Conservation (phyloP, 78 protist genomes). For the Monocercomonoides exilis region DNA sequence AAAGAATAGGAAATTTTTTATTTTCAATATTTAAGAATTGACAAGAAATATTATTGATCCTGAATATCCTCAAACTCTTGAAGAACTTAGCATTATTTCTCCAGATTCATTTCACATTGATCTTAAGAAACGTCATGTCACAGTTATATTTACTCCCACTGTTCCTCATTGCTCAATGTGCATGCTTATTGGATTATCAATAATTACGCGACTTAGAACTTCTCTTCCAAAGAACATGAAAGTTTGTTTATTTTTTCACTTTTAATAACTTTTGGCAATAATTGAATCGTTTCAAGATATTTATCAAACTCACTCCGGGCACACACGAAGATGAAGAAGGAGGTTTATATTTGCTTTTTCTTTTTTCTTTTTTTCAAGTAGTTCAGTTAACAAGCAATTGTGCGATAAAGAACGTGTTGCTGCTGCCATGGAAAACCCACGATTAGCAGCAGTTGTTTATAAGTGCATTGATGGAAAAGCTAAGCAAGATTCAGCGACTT, state of each 20-base stretch:
- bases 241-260: neutral
- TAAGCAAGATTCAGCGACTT: no score
- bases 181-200: constrained; percentile 20
- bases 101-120: neutral
- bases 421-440: constrained; percentile 68
- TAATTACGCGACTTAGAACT: neutral
- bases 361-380: neutral
- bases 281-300: neutral
- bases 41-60: constrained; percentile 25
- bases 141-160: constrained; percentile 13
- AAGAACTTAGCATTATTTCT: constrained; percentile 8
- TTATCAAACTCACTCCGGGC: neutral
- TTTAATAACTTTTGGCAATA: neutral
- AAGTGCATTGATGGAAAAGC: no score
- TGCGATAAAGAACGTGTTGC: constrained; percentile 71
- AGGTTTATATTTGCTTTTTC: neutral
- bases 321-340: neutral
- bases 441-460: constrained; percentile 22
- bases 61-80: constrained; percentile 25
- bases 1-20: no score
- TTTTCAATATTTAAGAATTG: neutral
- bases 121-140: neutral
- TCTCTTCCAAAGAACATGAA: constrained; percentile 11
- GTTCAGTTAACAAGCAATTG: constrained; percentile 60
- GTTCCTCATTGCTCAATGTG: constrained; percentile 37